Base-by-base conservation (phyloP, 352 stramenopile species). In the Aphanomyces cochlioides region DNA sequence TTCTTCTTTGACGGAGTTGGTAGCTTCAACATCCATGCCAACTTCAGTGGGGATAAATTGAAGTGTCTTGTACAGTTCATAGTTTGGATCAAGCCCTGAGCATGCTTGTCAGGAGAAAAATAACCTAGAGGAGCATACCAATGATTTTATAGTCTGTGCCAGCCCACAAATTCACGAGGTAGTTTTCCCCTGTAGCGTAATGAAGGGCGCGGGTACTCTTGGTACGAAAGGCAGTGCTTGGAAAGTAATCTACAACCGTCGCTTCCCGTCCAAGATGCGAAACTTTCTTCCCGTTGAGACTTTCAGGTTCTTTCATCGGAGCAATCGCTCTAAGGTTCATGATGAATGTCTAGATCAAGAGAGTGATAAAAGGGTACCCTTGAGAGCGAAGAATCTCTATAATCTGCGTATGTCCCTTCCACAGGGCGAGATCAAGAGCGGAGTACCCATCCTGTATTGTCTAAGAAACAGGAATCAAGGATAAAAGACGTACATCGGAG, bases 291-390 rank as follows among this genome's bases (percentile, higher is more conserved):
- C 85, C 85, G 47, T 93, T 93, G 5, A 93, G 74, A 57, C 78
- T 88, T 66, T 93, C 85, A 34, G 85, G 85, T 63, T 93, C 85
- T 85, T 93, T 93, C 81, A 93, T 93, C 1, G 85, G 85, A 15
- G 85, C 83, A 40, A 92, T 86, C 7, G 59, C 59, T 12, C 59
- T 67, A 56, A 2, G 7, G 57, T 65, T 7, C n/a, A 8, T 4
- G 39, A 4, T 13, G 56, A 28, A 41, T n/a, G 13, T 1, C 56
- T 41, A 1, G 13, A 1, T 1, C 36, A 56, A 56, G 40, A 15
- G 40, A 56, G 10, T n/a, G 10, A 17, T 5, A 2, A 38, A 28
- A 17, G 38, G 10, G 65, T 78, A 90, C 65, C 84, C 84, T 66
- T 93, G 85, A 7, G 85, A 92, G 19, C 85, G 84, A 37, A 93